Percentiles rank a stretch among this genome's conserved stretches.
These are phyloP conservation scores for Piper longum DNA, from an alignment of 164 flowering plant species.

Conservation along the genomic window DNA sequence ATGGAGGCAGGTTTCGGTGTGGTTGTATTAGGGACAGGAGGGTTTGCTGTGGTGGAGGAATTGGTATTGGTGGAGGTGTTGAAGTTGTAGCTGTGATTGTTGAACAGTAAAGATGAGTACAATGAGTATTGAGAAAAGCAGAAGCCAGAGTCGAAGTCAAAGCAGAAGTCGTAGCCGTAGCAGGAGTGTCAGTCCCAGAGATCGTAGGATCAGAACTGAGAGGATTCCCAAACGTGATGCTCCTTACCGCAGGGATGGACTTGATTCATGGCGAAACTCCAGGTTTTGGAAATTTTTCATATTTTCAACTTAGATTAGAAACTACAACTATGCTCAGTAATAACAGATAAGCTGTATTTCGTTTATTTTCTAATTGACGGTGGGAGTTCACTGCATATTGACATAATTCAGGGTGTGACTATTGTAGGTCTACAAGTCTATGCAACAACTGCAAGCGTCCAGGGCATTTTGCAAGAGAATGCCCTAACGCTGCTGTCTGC, in stretches of 20 bases:
- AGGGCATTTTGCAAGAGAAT: too few species aligned
- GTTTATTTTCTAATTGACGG: too few species aligned
- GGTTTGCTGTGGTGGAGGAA: neutral
- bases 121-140: neutral
- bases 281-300: neutral
- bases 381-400: too few species aligned
- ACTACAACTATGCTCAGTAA: too few species aligned
- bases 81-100: neutral
- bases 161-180: slow-evolving; percentile 1
- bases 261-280: neutral
- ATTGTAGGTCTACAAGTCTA: too few species aligned
- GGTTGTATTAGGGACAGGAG: neutral
- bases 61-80: slow-evolving; percentile 1
- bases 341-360: too few species aligned
- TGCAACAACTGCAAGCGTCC: too few species aligned
- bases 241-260: neutral
- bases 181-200: neutral
- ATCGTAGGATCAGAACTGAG: slow-evolving; percentile 1
- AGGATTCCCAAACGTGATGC: neutral
- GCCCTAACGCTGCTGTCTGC: too few species aligned
- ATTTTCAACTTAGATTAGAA: too few species aligned
- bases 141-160: too few species aligned
- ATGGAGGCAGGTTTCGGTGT: neutral
- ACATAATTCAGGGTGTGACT: too few species aligned
- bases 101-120: slow-evolving; percentile 1